Percentiles rank a stretch among this genome's conserved stretches.
Evolutionary conservation across 257 asterid genomes (phyloP).

Genomic region (Solanum piurae): DNA sequence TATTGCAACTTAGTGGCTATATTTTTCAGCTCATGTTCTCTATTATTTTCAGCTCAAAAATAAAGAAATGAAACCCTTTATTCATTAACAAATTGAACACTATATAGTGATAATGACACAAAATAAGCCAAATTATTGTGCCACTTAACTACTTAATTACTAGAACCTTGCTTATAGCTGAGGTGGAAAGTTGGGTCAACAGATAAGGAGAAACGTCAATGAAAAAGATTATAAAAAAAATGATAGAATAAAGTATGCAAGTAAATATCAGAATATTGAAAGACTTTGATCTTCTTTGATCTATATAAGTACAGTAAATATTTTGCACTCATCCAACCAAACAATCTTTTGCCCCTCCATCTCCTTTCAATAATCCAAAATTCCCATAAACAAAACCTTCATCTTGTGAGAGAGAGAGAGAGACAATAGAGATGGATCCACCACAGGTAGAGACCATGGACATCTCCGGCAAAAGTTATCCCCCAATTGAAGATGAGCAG

Average conservation of each 20-base stretch:
- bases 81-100: not conserved
- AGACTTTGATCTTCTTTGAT: not conserved
- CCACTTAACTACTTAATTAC: not conserved
- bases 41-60: not conserved
- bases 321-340: not conserved
- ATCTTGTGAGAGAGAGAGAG: not conserved
- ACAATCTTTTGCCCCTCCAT: not conserved
- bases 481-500: slow-evolving; percentile 39
- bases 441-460: slow-evolving; percentile 47
- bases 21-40: not conserved
- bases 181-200: not conserved
- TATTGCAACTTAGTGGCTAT: not conserved
- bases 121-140: not conserved
- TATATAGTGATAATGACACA: not conserved
- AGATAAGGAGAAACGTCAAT: not conserved
- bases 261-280: not conserved
- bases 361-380: not conserved
- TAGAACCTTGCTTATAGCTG: not conserved
- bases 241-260: not conserved
- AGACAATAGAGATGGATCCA: slow-evolving; percentile 32
- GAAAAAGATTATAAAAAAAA: not conserved
- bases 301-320: not conserved
- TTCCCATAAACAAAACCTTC: not conserved
- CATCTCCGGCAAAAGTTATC: slow-evolving; percentile 9
- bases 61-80: not conserved